These are phyloP conservation scores for Silene uniflora DNA, from an alignment of 148 eudicot genomes.

Conservation along the genomic window DNA sequence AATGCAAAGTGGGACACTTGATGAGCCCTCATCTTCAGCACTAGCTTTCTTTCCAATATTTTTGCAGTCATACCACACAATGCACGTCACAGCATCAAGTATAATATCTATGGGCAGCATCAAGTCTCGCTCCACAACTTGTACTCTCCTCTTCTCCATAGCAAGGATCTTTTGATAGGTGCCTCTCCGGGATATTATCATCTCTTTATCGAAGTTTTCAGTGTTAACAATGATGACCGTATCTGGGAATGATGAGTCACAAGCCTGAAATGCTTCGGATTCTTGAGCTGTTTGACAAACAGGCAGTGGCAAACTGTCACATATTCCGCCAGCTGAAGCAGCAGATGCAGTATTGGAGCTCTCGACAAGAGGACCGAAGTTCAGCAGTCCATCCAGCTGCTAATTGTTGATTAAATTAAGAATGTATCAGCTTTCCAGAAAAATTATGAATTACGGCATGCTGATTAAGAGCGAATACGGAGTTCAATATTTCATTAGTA, in stretches of 20 bases:
- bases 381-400: slow-evolving; percentile 52
- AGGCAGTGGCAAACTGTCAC: slow-evolving; percentile 26
- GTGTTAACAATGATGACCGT: slow-evolving; percentile 69
- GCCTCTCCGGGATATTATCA: slow-evolving; percentile 89
- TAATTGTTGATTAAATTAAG: slow-evolving; percentile 18
- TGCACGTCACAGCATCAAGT: slow-evolving; percentile 60
- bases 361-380: slow-evolving; percentile 41
- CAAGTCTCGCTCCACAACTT: slow-evolving; percentile 87
- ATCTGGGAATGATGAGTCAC: slow-evolving; percentile 39
- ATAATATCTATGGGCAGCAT: slow-evolving; percentile 69
- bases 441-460: neutral
- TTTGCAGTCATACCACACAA: slow-evolving; percentile 84
- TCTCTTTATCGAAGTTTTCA: slow-evolving; percentile 67
- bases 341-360: slow-evolving; percentile 27
- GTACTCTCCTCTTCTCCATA: slow-evolving; percentile 76
- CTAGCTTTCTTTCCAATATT: slow-evolving; percentile 73
- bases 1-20: slow-evolving; percentile 66
- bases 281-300: slow-evolving; percentile 31
- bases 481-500: neutral
- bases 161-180: slow-evolving; percentile 83
- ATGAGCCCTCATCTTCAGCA: slow-evolving; percentile 67
- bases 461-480: neutral
- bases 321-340: slow-evolving; percentile 27
- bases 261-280: slow-evolving; percentile 24
- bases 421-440: slow-evolving; percentile 15